Evolutionary conservation across 2,329 filamentous ascomycete genomes (phyloP).

Genomic region (Cladosporium halotolerans): DNA sequence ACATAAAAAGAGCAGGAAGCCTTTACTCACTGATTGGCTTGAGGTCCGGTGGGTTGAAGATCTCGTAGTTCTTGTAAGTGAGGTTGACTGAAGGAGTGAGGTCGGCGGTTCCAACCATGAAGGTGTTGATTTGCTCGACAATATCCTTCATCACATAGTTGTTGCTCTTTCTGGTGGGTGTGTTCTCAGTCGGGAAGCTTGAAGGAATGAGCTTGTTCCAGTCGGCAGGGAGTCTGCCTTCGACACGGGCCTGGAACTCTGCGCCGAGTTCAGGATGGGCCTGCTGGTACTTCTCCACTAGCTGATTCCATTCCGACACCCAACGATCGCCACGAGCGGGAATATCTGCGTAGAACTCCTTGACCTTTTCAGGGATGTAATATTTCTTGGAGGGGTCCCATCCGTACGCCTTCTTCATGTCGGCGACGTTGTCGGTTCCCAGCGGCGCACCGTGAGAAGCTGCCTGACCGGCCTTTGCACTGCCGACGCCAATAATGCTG

Average conservation of each 20-base stretch:
- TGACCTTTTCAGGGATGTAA: conserved; percentile 38
- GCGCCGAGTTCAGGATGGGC: conserved; percentile 45
- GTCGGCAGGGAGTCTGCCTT: conserved; percentile 42
- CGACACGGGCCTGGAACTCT: conserved; percentile 44
- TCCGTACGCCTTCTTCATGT: conserved; percentile 48
- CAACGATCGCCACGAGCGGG: conserved; percentile 41
- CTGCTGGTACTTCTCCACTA: conserved; percentile 32
- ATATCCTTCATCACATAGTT: conserved; percentile 38
- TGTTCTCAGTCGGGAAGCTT: conserved; percentile 43
- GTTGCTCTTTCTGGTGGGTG: conserved; percentile 46
- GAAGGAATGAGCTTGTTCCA: conserved; percentile 47
- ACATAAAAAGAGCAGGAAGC: background rate
- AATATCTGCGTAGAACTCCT: conserved; percentile 48
- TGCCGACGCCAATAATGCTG: conserved; percentile 52
- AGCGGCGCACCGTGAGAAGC: conserved; percentile 55
- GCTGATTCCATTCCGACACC: conserved; percentile 45
- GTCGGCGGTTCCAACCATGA: conserved; percentile 35
- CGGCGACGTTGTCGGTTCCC: conserved; percentile 47
- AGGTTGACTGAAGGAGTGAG: conserved; percentile 34
- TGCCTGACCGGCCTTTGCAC: conserved; percentile 44
- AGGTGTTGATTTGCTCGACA: conserved; percentile 26
- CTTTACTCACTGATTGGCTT: conserved; percentile 11
- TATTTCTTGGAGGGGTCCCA: conserved; percentile 42
- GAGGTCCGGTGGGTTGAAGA: conserved; percentile 40
- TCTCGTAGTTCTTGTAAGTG: conserved; percentile 41